Evolutionary conservation across 352 stramenopile genomes (phyloP).

Genomic region (Hyaloperonospora brassicae): DNA sequence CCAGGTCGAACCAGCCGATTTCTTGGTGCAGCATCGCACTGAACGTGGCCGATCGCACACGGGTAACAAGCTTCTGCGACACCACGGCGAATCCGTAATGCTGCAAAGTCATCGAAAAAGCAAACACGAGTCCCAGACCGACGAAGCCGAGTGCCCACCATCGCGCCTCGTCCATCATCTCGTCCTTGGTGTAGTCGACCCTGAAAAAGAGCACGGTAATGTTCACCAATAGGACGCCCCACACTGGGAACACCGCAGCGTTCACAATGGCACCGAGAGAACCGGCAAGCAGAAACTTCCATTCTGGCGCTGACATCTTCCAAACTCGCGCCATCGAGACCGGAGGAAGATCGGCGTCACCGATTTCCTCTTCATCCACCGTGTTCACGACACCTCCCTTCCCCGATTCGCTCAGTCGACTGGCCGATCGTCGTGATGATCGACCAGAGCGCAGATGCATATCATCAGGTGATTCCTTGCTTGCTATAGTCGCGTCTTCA

Average conservation of each 20-base stretch:
- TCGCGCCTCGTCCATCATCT: constrained; percentile 40
- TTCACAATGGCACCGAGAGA: constrained; percentile 31
- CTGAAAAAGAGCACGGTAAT: constrained; percentile 48
- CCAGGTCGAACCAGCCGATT: constrained; percentile 74
- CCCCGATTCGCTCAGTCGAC: constrained; percentile 17
- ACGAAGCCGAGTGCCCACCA: constrained; percentile 44
- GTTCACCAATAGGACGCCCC: constrained; percentile 42
- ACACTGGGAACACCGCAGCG: constrained; percentile 44
- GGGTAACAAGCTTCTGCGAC: constrained; percentile 46
- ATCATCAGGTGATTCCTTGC: constrained; percentile 13
- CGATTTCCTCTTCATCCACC: constrained; percentile 10
- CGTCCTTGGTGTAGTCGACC: constrained; percentile 33
- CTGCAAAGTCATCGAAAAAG: constrained; percentile 38
- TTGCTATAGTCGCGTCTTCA: constrained; percentile 12
- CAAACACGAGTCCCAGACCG: constrained; percentile 28
- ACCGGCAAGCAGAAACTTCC: constrained; percentile 31
- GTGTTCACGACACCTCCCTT: constrained; percentile 13
- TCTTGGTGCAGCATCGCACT: constrained; percentile 66
- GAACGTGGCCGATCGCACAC: constrained; percentile 48
- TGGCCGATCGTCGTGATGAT: constrained; percentile 19
- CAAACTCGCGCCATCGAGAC: constrained; percentile 35
- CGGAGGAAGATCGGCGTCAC: constrained; percentile 20
- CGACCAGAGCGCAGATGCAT: constrained; percentile 11
- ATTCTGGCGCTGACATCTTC: constrained; percentile 41
- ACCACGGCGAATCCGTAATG: constrained; percentile 52